Base-by-base conservation (phyloP, 2,329 filamentous ascomycete genomes). In the Fusarium gaditjirri region DNA sequence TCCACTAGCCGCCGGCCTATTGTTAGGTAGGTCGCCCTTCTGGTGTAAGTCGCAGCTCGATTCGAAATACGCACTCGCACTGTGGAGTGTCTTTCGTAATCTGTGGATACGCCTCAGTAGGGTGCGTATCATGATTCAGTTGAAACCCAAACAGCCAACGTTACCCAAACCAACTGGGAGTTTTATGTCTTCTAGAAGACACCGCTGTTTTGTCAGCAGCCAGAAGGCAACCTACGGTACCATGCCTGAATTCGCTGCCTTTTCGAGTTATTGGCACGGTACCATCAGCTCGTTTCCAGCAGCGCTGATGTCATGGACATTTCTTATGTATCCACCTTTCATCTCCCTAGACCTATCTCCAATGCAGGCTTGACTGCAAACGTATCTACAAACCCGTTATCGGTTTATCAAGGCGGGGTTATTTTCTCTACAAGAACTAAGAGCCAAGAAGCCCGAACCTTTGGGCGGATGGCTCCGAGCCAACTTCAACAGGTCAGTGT, bases 121-220 rank as follows among this genome's bases (percentile, higher is more conserved):
- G 70, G 54, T 71, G 64, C 54, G 44, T 65, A 72, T 66, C 69
- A 66, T 61, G 70, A 70, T 69, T 72, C 50, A 70, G 70, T 70
- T 44, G 52, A 60, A 65, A 50, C 52, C 61, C 27, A 27, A 44
- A 65, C 55, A 61, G 23, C 49, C 29, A 23, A 31, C 29, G 11
- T 49, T 49, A 49, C 11, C 57, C 36, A 43, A 55, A 49, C 35
- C 47, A 70, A 55, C 47, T 55, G 47, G 52, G 49, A 57, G 36
- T 49, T 31, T 36, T 47, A 47, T 35, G 50, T 55, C 39, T 61
- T 72, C 42, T 53, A 70, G 50, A 71, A 69, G 70, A 72, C 70
- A 72, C 70, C 69, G 65, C 65, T 62, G 46, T 72, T 72, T 71
- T 46, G 55, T 70, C 21, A 59, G 43, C 43, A 44, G 23, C 14